Conservation (phyloP, 345 rosid genomes). For the Linum usitatissimum region DNA sequence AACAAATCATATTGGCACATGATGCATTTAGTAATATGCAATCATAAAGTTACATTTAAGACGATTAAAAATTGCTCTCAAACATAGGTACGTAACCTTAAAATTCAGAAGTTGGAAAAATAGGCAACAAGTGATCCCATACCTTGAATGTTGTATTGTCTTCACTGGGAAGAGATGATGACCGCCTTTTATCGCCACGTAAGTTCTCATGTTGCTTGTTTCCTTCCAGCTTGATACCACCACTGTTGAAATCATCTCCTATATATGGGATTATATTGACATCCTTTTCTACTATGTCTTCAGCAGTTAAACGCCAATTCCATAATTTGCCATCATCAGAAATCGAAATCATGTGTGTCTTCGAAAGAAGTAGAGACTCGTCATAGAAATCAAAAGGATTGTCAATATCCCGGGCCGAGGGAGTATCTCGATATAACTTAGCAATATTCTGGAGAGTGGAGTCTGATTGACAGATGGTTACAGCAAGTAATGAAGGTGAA, state of each 20-base stretch:
- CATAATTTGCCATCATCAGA: conserved; percentile 95
- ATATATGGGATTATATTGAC: conserved; percentile 8
- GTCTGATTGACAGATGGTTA: conserved; percentile 56
- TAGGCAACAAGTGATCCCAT: conserved; percentile 15
- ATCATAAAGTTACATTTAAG: neutral
- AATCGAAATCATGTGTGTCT: conserved; percentile 64
- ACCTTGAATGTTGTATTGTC: conserved; percentile 61
- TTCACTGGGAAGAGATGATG: conserved; percentile 24
- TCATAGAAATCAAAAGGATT: conserved; percentile 82
- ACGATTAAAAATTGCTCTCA: neutral
- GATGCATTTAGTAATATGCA: neutral
- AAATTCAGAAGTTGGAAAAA: neutral
- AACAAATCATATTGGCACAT: neutral
- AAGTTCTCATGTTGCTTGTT: conserved; percentile 22
- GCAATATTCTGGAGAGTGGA: conserved; percentile 70
- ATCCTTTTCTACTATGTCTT: conserved; percentile 44
- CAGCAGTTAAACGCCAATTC: conserved; percentile 84
- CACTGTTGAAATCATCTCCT: conserved; percentile 21
- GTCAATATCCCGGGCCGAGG: conserved; percentile 50
- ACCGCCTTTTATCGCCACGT: conserved; percentile 28
- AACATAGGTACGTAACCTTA: neutral
- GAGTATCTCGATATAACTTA: conserved; percentile 52
- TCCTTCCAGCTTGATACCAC: conserved; percentile 25
- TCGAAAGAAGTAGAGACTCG: conserved; percentile 55
- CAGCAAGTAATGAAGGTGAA: conserved; percentile 64